Evolutionary conservation across 1,284 basidiomycete species (phyloP).

Genomic region (Schizophyllum amplum): DNA sequence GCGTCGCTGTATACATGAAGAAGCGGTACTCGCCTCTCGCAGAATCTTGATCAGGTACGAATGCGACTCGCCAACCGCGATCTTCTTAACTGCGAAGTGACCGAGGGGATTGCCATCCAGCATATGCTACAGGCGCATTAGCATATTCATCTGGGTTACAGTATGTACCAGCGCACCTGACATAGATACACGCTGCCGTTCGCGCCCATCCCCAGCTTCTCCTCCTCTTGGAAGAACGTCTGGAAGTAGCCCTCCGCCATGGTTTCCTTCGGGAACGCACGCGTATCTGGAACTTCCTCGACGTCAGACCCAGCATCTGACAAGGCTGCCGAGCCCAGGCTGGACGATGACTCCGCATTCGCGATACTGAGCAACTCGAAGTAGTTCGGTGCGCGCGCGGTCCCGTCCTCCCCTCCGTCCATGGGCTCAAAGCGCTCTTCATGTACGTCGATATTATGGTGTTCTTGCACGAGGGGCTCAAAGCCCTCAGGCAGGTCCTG

Average conservation of each 20-base stretch:
- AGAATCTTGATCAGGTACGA: slow-evolving; percentile 77
- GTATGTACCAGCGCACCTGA: slow-evolving; percentile 41
- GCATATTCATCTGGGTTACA: slow-evolving; percentile 1
- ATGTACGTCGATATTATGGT: slow-evolving; percentile 11
- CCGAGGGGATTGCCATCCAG: slow-evolving; percentile 74
- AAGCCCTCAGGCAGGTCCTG: slow-evolving; percentile 41
- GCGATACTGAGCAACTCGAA: slow-evolving; percentile 64
- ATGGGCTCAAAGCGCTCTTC: slow-evolving; percentile 23
- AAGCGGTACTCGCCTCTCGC: slow-evolving; percentile 49
- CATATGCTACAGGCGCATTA: slow-evolving; percentile 47
- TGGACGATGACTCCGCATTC: slow-evolving; percentile 50
- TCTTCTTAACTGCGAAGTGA: slow-evolving; percentile 91
- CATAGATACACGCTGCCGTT: slow-evolving; percentile 86
- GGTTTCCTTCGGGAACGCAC: slow-evolving; percentile 48
- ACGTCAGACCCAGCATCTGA: slow-evolving; percentile 14
- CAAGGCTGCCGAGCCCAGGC: slow-evolving; percentile 41
- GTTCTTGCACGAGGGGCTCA: slow-evolving; percentile 13
- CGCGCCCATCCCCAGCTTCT: slow-evolving; percentile 84
- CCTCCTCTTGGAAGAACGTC: slow-evolving; percentile 85
- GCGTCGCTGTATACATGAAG: neutral
- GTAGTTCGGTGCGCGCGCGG: slow-evolving; percentile 55
- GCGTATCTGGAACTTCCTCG: slow-evolving; percentile 11
- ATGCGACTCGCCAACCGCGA: slow-evolving; percentile 86
- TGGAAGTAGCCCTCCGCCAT: slow-evolving; percentile 82
- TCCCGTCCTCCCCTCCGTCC: slow-evolving; percentile 20